Percentiles rank a stretch among this genome's conserved stretches.
phyloP scores from a whole-genome alignment of 129 eudicot species.

The Lonicera japonica region DNA sequence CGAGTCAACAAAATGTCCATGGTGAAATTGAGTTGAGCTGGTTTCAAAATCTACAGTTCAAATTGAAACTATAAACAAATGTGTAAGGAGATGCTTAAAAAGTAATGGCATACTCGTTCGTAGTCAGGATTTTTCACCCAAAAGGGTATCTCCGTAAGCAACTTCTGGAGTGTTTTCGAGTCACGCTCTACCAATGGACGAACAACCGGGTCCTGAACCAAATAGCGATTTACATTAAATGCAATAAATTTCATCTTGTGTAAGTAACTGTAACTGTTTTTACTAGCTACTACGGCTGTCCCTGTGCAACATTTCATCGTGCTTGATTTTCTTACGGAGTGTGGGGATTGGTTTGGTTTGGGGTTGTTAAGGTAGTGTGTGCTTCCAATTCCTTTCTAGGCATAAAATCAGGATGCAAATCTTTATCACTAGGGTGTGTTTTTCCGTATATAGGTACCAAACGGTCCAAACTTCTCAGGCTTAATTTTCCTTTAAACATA shows the following conservation, averaged over 20 bases:
- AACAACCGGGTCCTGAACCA: conserved; percentile 60
- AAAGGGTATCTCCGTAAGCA: conserved; percentile 83
- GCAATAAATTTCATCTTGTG: not conserved
- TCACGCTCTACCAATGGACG: conserved; percentile 82
- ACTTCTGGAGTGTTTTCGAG: conserved; percentile 36
- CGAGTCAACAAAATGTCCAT: too few species aligned
- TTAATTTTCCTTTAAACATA: too few species aligned
- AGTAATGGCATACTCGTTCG: conserved; percentile 58
- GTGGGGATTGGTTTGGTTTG: too few species aligned
- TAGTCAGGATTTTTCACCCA: conserved; percentile 98
- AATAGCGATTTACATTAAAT: not conserved
- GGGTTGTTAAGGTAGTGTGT: too few species aligned
- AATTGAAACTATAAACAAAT: not conserved
- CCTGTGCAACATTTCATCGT: too few species aligned
- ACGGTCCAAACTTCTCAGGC: too few species aligned
- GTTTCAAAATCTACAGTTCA: not conserved
- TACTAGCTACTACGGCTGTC: not conserved
- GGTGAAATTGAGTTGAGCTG: not conserved
- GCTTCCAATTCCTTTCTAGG: too few species aligned
- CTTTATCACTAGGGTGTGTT: too few species aligned
- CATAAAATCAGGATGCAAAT: too few species aligned
- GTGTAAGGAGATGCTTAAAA: not conserved
- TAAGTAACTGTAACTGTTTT: too few species aligned
- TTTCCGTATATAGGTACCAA: too few species aligned
- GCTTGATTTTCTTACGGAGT: not conserved